Evolutionary conservation across 2,329 filamentous ascomycete genomes (phyloP).

Genomic region (Talaromyces atroroseus): DNA sequence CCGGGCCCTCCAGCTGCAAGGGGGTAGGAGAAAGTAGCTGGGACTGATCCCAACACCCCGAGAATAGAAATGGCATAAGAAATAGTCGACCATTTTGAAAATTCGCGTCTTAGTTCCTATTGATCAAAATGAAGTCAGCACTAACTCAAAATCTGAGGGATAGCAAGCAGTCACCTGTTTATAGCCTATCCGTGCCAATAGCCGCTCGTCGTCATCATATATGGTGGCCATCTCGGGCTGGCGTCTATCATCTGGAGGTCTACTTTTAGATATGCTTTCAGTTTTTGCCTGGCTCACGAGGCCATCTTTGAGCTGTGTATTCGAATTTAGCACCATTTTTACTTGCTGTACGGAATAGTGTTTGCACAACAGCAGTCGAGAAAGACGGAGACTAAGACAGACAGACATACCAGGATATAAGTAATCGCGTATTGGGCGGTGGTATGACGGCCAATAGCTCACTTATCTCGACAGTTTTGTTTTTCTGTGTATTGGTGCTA

Average conservation of each 20-base stretch:
- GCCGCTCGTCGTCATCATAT: conserved; percentile 54
- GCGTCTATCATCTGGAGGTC: background rate
- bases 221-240: conserved; percentile 37
- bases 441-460: background rate
- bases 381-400: background rate
- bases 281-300: background rate
- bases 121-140: background rate
- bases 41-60: conserved; percentile 60
- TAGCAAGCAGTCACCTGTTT: conserved; percentile 47
- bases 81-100: conserved; percentile 62
- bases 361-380: background rate
- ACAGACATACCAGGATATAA: conserved; percentile 3
- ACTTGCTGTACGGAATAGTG: background rate
- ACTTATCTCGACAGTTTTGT: background rate
- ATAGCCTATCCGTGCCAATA: conserved; percentile 58
- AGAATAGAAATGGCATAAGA: conserved; percentile 63
- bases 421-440: background rate
- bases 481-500: background rate
- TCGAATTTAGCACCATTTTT: conserved; percentile 10
- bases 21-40: conserved; percentile 57
- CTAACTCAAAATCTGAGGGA: background rate
- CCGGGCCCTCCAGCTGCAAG: conserved; percentile 56
- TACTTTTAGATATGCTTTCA: background rate
- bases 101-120: conserved; percentile 57
- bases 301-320: background rate